These are phyloP conservation scores for Argentina anserina DNA, from an alignment of 306 rosid species.

Conservation along the genomic window DNA sequence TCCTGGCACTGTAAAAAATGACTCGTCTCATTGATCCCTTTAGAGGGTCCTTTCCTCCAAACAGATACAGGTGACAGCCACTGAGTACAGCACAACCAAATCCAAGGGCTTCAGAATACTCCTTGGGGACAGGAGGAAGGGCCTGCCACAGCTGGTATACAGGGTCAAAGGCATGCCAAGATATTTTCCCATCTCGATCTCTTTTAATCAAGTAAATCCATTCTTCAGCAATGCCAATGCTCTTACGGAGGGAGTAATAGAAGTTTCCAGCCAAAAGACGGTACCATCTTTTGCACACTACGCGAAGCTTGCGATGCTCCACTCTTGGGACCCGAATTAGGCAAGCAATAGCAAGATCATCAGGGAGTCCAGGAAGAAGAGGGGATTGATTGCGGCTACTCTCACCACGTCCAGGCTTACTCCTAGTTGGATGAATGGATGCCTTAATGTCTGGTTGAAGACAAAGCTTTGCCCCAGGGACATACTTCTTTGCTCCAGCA, in stretches of 20 bases:
- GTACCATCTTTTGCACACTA: conserved; percentile 84
- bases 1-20: conserved; percentile 72
- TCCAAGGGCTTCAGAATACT: conserved; percentile 85
- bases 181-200: conserved; percentile 78
- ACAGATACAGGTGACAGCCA: conserved; percentile 80
- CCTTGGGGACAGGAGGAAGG: conserved; percentile 85
- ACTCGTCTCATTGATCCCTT: conserved; percentile 90
- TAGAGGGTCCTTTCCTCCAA: conserved; percentile 79
- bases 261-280: conserved; percentile 79
- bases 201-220: conserved; percentile 81
- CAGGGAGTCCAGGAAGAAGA: conserved; percentile 82
- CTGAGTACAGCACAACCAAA: conserved; percentile 91
- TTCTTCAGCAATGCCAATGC: conserved; percentile 69
- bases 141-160: conserved; percentile 82
- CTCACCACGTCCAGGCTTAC: conserved; percentile 67
- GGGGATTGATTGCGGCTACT: conserved; percentile 76
- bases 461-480: conserved; percentile 80
- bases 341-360: conserved; percentile 90
- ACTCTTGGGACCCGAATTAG: conserved; percentile 73
- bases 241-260: conserved; percentile 75
- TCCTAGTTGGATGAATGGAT: conserved; percentile 82
- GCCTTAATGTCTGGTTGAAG: conserved; percentile 84
- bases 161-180: conserved; percentile 94
- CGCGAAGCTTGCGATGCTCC: conserved; percentile 74
- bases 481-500: conserved; percentile 74